phyloP scores from a whole-genome alignment of 2,329 filamentous ascomycete species.

The Exophiala dermatitidis region DNA sequence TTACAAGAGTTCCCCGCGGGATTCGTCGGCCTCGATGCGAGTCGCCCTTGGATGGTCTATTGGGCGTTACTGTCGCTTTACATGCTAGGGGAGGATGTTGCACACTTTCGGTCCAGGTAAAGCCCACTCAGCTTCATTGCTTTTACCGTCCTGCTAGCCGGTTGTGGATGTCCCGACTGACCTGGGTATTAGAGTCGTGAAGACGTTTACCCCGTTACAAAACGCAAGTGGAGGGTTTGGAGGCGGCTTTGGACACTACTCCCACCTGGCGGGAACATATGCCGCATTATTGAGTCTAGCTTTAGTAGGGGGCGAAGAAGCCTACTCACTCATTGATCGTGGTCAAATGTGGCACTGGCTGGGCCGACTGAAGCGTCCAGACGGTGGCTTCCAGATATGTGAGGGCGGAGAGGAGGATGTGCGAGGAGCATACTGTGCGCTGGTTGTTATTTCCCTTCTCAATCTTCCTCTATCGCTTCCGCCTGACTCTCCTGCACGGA shows the following conservation, averaged over 20 bases:
- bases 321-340: slow-evolving; percentile 70
- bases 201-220: slow-evolving; percentile 74
- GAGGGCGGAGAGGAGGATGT: slow-evolving; percentile 87
- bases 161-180: background rate
- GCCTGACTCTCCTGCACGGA: slow-evolving; percentile 60
- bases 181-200: slow-evolving; percentile 47
- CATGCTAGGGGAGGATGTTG: slow-evolving; percentile 67
- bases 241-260: slow-evolving; percentile 83
- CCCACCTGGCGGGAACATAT: slow-evolving; percentile 85
- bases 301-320: slow-evolving; percentile 67
- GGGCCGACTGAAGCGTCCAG: slow-evolving; percentile 72
- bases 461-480: slow-evolving; percentile 75
- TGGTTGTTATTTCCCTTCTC: slow-evolving; percentile 75
- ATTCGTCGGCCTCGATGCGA: slow-evolving; percentile 74
- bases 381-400: slow-evolving; percentile 85
- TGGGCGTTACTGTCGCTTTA: slow-evolving; percentile 75
- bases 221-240: slow-evolving; percentile 81
- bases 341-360: slow-evolving; percentile 87
- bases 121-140: background rate
- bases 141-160: too few relatives aligned
- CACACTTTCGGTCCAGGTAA: slow-evolving; percentile 55
- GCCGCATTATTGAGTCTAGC: slow-evolving; percentile 71
- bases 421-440: slow-evolving; percentile 84
- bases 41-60: slow-evolving; percentile 88
- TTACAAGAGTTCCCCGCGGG: slow-evolving; percentile 56